Evolutionary conservation across 495 filamentous ascomycete species (phyloP), one percentile per base, ranked within the genome.

Genomic region (Podospora appendiculata): DNA sequence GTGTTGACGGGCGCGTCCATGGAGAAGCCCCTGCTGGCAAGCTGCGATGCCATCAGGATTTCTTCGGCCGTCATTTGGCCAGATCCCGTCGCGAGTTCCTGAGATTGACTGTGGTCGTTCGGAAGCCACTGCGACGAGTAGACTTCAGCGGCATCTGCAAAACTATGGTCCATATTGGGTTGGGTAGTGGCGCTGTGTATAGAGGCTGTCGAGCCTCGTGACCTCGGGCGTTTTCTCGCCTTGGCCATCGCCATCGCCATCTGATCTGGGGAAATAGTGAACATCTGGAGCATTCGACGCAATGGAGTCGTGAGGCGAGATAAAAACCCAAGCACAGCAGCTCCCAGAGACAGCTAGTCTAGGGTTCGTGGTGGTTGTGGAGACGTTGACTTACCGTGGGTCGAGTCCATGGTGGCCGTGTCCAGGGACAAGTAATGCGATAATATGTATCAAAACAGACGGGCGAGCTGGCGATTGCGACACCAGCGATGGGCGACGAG

Each of bases 151-250:
- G 77, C 76, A 53, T 73, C 61, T 35, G 76, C 63, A 56, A 82
- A 78, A 50, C 52, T 57, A 35, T 83, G 81, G 39, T 87, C 83
- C 32, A 86, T 72, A 40, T 78, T 79, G 43, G 85, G 77, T 56
- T 87, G 86, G 34, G 84, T 86, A 7, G 78, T 74, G 61, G 75
- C 78, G 56, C 84, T 90, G 55, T 84, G 86, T 12, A 84, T 80
- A 48, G 88, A 92, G n/a, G 88, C 82, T 5, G 89, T 93, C 42
- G 90, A 96, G 39, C 86, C 89, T 70, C 88, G 76, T 32, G 90
- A 95, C 34, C 81, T 74, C 48, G 87, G 79, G 42, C 87, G 79
- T 61, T 81, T 85, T 60, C 76, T 77, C 52, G 80, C 57, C 58
- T 68, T 67, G 56, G 54, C 59, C 47, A 66, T 56, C 32, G 53